phyloP scores from a whole-genome alignment of 2,329 filamentous ascomycete species.

The Furcasterigmium furcatum region DNA sequence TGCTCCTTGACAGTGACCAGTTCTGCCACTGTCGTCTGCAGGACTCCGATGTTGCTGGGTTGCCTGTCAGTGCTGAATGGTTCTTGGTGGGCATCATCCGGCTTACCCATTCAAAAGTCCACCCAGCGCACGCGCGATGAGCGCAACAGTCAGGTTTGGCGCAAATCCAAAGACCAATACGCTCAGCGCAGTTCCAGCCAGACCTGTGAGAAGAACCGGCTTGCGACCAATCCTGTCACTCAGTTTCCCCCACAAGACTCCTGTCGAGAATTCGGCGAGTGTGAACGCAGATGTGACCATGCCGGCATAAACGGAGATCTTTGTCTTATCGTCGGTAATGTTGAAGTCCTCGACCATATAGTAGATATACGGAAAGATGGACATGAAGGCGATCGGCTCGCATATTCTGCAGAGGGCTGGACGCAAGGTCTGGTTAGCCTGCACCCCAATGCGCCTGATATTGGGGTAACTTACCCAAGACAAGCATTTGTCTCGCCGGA shows the following conservation, averaged over 20 bases:
- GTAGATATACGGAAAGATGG: slow-evolving; percentile 97
- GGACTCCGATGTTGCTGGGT: slow-evolving; percentile 81
- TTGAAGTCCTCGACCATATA: slow-evolving; percentile 94
- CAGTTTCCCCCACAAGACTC: slow-evolving; percentile 87
- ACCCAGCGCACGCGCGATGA: slow-evolving; percentile 84
- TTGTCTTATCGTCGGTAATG: slow-evolving; percentile 72
- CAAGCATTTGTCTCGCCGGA: slow-evolving; percentile 45
- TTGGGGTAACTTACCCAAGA: slow-evolving; percentile 35
- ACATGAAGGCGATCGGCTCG: slow-evolving; percentile 99
- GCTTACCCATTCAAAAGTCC: slow-evolving; percentile 89
- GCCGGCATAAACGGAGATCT: slow-evolving; percentile 89
- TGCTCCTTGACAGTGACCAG: slow-evolving; percentile 91
- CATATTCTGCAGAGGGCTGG: slow-evolving; percentile 90
- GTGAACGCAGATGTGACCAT: slow-evolving; percentile 97
- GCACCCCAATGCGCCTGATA: neutral
- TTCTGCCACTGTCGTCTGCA: slow-evolving; percentile 94
- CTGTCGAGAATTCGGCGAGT: slow-evolving; percentile 90
- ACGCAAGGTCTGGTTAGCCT: neutral
- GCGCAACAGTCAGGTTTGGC: slow-evolving; percentile 73
- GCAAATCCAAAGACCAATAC: slow-evolving; percentile 93
- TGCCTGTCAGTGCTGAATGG: slow-evolving; percentile 18
- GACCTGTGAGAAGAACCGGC: slow-evolving; percentile 84
- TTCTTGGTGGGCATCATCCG: no score
- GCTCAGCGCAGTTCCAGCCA: slow-evolving; percentile 87
- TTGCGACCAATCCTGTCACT: slow-evolving; percentile 93